phyloP scores from a whole-genome alignment of 2,329 filamentous ascomycete genomes.

The Colletotrichum lindemuthianum region DNA sequence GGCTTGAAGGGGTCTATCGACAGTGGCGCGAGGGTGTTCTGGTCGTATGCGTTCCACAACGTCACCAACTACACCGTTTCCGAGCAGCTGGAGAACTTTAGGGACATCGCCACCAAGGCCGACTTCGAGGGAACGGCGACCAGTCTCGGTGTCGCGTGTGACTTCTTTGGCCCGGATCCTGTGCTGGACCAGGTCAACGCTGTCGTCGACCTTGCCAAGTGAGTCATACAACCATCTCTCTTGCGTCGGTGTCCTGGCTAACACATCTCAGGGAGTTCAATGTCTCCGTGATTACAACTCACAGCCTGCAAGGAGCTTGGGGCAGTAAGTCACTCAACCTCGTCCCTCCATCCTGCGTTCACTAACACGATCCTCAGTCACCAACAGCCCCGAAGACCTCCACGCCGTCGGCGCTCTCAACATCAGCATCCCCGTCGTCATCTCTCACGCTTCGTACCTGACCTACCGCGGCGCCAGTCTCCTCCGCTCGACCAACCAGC shows the following conservation, averaged over 20 bases:
- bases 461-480: slow-evolving; percentile 50
- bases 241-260: neutral
- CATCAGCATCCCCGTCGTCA: slow-evolving; percentile 57
- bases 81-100: slow-evolving; percentile 51
- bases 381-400: slow-evolving; percentile 52
- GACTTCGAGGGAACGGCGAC: slow-evolving; percentile 43
- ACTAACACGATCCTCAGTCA: slow-evolving; percentile 10
- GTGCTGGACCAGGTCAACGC: slow-evolving; percentile 42
- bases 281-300: slow-evolving; percentile 57
- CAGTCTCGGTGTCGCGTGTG: slow-evolving; percentile 54
- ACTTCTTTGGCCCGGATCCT: slow-evolving; percentile 46
- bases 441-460: slow-evolving; percentile 61
- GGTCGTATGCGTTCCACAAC: slow-evolving; percentile 54
- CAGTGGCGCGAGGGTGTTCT: slow-evolving; percentile 59
- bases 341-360: neutral
- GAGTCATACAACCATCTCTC: slow-evolving; percentile 6
- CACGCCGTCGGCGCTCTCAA: slow-evolving; percentile 52
- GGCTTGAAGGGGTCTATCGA: slow-evolving; percentile 58
- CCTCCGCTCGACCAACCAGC: slow-evolving; percentile 60
- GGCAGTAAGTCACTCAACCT: slow-evolving; percentile 41
- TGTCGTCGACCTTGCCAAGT: slow-evolving; percentile 47
- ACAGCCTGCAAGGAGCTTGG: slow-evolving; percentile 53
- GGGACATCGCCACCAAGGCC: slow-evolving; percentile 45
- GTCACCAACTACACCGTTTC: slow-evolving; percentile 44
- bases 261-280: slow-evolving; percentile 44